phyloP scores from a whole-genome alignment of 2,329 filamentous ascomycete genomes.

The Fusarium newnesense region DNA sequence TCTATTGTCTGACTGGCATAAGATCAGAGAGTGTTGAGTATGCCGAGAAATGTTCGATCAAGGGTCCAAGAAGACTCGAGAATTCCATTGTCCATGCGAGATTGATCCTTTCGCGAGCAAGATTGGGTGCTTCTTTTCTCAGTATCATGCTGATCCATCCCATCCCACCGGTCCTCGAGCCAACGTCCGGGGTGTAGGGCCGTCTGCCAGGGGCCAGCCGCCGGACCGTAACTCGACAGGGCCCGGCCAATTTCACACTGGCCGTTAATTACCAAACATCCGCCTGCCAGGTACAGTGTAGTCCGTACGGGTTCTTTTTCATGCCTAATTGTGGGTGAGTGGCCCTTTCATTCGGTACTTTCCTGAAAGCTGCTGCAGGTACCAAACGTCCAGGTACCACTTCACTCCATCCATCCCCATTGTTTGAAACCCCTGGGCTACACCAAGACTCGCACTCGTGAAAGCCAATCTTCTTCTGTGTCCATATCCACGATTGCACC shows the following conservation, averaged over 20 bases:
- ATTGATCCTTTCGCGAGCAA: slow-evolving; percentile 13
- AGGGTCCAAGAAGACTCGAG: slow-evolving; percentile 19
- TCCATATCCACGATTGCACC: slow-evolving; percentile 11
- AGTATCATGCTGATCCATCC: slow-evolving; percentile 2
- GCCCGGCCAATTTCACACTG: slow-evolving; percentile 25
- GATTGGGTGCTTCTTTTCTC: slow-evolving; percentile 24
- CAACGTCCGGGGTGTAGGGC: slow-evolving; percentile 44
- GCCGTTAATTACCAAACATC: slow-evolving; percentile 22
- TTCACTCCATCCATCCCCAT: neutral
- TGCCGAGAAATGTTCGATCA: slow-evolving; percentile 4
- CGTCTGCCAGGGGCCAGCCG: slow-evolving; percentile 36
- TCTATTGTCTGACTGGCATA: slow-evolving; percentile 19
- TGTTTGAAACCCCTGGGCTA: slow-evolving; percentile 31
- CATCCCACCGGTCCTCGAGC: slow-evolving; percentile 29
- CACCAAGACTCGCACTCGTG: slow-evolving; percentile 25
- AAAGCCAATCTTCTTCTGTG: neutral
- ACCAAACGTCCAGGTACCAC: slow-evolving; percentile 29
- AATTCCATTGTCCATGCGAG: slow-evolving; percentile 22
- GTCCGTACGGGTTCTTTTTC: slow-evolving; percentile 6
- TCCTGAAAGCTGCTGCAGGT: slow-evolving; percentile 32
- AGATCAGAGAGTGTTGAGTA: neutral
- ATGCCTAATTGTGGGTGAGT: slow-evolving; percentile 34
- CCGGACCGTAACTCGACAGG: slow-evolving; percentile 24
- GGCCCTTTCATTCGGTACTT: slow-evolving; percentile 36
- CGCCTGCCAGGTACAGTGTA: slow-evolving; percentile 13